Evolutionary conservation across 345 rosid species (phyloP), one percentile per base, ranked within the genome.

Genomic region (Acer saccharum): DNA sequence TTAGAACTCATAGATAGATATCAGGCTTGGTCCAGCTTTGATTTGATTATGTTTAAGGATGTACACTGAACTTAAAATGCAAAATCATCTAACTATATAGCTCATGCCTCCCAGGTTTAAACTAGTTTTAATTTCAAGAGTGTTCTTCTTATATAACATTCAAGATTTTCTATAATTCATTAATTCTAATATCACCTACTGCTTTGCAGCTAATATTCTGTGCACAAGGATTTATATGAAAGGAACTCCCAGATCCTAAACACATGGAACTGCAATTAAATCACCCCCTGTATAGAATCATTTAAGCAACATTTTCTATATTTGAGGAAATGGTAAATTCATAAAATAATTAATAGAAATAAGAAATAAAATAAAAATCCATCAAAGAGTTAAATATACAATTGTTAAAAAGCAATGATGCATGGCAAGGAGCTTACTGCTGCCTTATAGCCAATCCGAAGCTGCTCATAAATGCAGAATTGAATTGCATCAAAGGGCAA

Each of bases 401-500:
- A 79, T 10, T 55, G 69, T n/a, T 21, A 77, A 57, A 13, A 16
- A 18, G 35, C 61, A 35, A 44, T 62, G 61, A 17, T 20, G 23
- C n/a, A 4, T 7, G 18, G 52, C 52, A n/a, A 61, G 83, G 82
- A 77, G 71, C 89, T 88, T 89, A 92, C 99, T 41, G 90, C 97
- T 23, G 64, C 87, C 77, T 88, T 96, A 82, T 94, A 96, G 55
- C 97, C 98, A 76, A 96, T 80, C 72, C 97, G 89, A 58, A 96
- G 89, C 86, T 96, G 98, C 89, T 96, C 98, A 52, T 96, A 96
- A 79, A 94, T 87, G 85, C 98, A 96, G 85, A 96, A 96, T 79
- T 96, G 98, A 80, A 92, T 87, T 54, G 97, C 99, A 84, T 96
- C 99, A 86, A 96, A 96, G 27, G 97, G 97, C 83, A 96, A 88